Base-by-base conservation (phyloP, 306 rosid species). In the Citrullus colocynthis region DNA sequence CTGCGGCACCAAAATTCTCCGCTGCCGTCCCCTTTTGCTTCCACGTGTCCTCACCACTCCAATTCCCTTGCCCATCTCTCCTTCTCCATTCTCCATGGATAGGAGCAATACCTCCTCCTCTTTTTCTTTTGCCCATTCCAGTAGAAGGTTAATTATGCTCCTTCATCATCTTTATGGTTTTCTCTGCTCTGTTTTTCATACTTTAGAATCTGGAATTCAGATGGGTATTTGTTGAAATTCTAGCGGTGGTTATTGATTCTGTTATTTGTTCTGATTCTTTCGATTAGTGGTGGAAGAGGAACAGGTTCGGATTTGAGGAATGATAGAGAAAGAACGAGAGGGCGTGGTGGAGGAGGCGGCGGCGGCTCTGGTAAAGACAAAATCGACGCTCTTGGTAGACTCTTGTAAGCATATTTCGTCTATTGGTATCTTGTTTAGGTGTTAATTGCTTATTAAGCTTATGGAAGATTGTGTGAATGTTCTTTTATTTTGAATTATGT, bases 331-430 rank as follows among this genome's bases (percentile, higher is more conserved):
- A 85, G 86, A 80, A 71, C 86, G 62, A 81, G 87, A 60, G 89
- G 90, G 16, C 90, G 86, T 17, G 87, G 87, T 24, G 77, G 80
- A 13, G 58, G 84, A 6, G 82, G 49, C 49, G 49, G 85, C 28
- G 59, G 86, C 3, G 78, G 87, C 81, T 51, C 87, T 15, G 93
- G 92, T 17, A 87, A 92, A 85, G 99, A 95, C 80, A 92, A 86
- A 85, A 88, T 95, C 57, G 97, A 90, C 9, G 91, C 97, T 10
- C 99, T 92, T 82, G 99, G 99, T 80, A 90, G 97, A 87, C 89
- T 92, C 70, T 30, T 95, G 99, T 90, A 89, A 92, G 99, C 59
- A 80, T 71, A 28, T 71, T 24, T 49, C 41, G 21, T 45, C 18
- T 24, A 15, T 71, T 45, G 39, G 37, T 16, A 15, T 70, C 76